These are phyloP conservation scores for Rhinocladiella mackenziei DNA, from an alignment of 2,329 filamentous ascomycete species.

Conservation along the genomic window DNA sequence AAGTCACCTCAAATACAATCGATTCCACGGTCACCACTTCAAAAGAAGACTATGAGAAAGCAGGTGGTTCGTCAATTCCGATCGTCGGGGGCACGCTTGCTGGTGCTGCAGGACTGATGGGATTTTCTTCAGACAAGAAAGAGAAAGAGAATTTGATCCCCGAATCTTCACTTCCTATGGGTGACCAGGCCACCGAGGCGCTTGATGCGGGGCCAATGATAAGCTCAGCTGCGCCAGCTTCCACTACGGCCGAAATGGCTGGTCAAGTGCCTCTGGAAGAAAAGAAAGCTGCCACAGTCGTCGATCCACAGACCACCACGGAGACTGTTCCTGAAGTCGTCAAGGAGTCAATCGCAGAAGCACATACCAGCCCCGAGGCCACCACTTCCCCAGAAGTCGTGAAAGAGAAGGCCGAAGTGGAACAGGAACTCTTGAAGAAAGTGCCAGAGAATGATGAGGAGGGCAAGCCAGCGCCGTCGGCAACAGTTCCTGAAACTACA, in stretches of 20 bases:
- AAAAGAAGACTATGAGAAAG: constrained; percentile 80
- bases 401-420: constrained; percentile 68
- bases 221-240: constrained; percentile 48
- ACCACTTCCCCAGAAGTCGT: constrained; percentile 65
- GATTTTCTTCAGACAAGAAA: constrained; percentile 54
- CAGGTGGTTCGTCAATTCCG: constrained; percentile 49
- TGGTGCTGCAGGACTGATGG: constrained; percentile 37
- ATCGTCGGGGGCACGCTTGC: constrained; percentile 43
- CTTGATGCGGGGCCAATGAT: constrained; percentile 52
- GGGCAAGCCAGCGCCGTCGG: constrained; percentile 42
- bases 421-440: constrained; percentile 65
- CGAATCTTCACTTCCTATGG: constrained; percentile 75
- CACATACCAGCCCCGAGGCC: constrained; percentile 65
- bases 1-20: constrained; percentile 66
- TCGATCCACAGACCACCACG: constrained; percentile 62
- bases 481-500: too few species aligned
- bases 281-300: constrained; percentile 47
- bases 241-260: constrained; percentile 46
- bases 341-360: constrained; percentile 44
- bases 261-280: constrained; percentile 43
- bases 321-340: constrained; percentile 45
- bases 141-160: constrained; percentile 66
- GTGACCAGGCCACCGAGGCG: constrained; percentile 38
- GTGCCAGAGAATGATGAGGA: constrained; percentile 36
- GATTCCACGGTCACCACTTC: constrained; percentile 64